Percentiles rank a stretch among this genome's conserved stretches.
Evolutionary conservation across 1,284 basidiomycete species (phyloP).

Genomic region (Moesziomyces sp.): DNA sequence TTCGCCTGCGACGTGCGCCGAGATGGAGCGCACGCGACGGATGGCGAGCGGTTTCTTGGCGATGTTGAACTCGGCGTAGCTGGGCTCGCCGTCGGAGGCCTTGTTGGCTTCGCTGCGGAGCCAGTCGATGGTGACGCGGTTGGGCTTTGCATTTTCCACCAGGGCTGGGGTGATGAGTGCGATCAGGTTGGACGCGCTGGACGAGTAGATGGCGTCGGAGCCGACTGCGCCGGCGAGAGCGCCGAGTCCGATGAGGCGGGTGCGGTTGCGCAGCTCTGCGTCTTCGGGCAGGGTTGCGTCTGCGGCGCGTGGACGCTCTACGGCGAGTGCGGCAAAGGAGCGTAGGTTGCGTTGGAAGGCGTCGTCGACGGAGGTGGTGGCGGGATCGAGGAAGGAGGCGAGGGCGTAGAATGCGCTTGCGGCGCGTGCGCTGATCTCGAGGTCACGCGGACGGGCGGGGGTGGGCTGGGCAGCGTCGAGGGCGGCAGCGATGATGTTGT

Average conservation of each 20-base stretch:
- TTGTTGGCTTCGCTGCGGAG: slow-evolving; percentile 77
- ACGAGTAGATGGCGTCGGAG: slow-evolving; percentile 85
- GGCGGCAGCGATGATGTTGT: slow-evolving; percentile 78
- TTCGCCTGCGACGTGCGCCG: slow-evolving; percentile 86
- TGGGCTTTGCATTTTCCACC: slow-evolving; percentile 75
- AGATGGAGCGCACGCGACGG: slow-evolving; percentile 84
- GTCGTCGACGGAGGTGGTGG: slow-evolving; percentile 74
- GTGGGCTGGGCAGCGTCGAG: slow-evolving; percentile 73
- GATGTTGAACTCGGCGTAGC: slow-evolving; percentile 77
- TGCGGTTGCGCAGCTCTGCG: slow-evolving; percentile 71
- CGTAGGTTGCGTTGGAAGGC: slow-evolving; percentile 74
- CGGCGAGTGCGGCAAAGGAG: slow-evolving; percentile 75
- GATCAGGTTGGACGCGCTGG: slow-evolving; percentile 81
- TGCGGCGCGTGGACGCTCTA: slow-evolving; percentile 35
- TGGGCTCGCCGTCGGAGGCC: slow-evolving; percentile 76
- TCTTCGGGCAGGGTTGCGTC: slow-evolving; percentile 32
- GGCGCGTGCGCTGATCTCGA: slow-evolving; percentile 85
- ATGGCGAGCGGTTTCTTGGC: slow-evolving; percentile 79
- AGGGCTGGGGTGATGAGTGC: slow-evolving; percentile 80
- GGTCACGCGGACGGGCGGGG: slow-evolving; percentile 71
- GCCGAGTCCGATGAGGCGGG: slow-evolving; percentile 84
- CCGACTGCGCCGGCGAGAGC: slow-evolving; percentile 83
- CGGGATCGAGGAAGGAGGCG: slow-evolving; percentile 88
- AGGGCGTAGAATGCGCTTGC: slow-evolving; percentile 88
- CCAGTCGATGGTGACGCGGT: slow-evolving; percentile 73